Conservation (phyloP, 2,329 filamentous ascomycete genomes). For the Fusarium marasasianum region DNA sequence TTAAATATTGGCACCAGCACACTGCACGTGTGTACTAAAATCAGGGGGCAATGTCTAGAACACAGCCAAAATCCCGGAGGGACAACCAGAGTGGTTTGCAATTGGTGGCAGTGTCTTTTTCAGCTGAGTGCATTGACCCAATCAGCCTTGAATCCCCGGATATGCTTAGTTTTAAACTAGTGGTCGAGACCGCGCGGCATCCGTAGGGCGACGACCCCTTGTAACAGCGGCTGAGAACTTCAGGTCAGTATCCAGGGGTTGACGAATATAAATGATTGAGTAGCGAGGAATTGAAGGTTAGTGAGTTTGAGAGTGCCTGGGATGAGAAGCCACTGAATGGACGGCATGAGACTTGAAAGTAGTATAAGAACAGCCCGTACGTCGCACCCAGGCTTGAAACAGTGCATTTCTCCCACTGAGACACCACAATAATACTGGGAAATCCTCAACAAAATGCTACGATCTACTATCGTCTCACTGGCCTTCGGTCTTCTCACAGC, state of each 20-base stretch:
- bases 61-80: neutral
- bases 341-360: neutral
- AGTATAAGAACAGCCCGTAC: neutral
- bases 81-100: neutral
- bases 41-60: neutral
- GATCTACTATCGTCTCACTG: neutral
- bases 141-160: neutral
- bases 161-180: neutral
- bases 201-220: neutral
- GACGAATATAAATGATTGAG: neutral
- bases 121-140: neutral
- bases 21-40: neutral
- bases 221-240: neutral
- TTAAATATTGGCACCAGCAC: neutral
- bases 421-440: accelerated
- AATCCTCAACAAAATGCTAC: neutral
- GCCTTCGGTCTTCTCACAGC: neutral
- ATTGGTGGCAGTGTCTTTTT: neutral
- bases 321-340: neutral
- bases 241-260: neutral
- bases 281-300: neutral
- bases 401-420: neutral
- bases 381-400: too few species aligned
- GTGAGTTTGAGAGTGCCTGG: too few species aligned
- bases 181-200: neutral